Evolutionary conservation across 805 yeast species (phyloP).

Genomic region (Wickerhamiella alocasiicola): DNA sequence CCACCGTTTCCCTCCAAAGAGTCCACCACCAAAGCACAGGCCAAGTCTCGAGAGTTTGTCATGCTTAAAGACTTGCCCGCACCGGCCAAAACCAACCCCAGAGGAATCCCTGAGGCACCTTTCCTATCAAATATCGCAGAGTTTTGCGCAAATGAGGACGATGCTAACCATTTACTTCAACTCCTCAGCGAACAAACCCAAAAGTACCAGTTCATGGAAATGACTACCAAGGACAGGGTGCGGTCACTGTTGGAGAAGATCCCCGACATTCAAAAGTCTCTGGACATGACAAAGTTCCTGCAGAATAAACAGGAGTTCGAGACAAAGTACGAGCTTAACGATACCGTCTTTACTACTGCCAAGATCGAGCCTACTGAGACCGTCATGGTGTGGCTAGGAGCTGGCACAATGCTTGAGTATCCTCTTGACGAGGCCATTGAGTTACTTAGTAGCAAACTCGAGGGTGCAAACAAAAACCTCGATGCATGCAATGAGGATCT

Average conservation of each 20-base stretch:
- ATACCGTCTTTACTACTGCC: conserved; percentile 82
- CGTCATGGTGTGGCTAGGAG: conserved; percentile 94
- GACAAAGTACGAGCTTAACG: conserved; percentile 85
- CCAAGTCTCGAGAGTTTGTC: too few relatives aligned
- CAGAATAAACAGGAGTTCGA: conserved; percentile 41
- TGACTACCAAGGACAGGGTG: conserved; percentile 32
- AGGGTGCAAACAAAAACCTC: conserved; percentile 47
- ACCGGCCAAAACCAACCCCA: conserved; percentile 45
- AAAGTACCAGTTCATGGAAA: conserved; percentile 28
- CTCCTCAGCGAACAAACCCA: conserved; percentile 78
- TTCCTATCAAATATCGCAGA: conserved; percentile 76
- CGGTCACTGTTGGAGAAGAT: conserved; percentile 48
- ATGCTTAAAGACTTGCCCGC: conserved; percentile 19
- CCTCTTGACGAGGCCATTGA: conserved; percentile 78
- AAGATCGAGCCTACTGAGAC: conserved; percentile 47
- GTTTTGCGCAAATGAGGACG: conserved; percentile 53
- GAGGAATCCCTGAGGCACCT: conserved; percentile 96
- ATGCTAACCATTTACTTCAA: conserved; percentile 55
- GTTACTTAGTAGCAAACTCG: conserved; percentile 49
- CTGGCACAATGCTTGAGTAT: conserved; percentile 93
- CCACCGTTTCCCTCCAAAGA: too few relatives aligned
- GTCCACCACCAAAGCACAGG: too few relatives aligned
- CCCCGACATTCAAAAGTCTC: conserved; percentile 86
- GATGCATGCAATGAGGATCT: conserved; percentile 65
- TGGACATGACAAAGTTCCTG: conserved; percentile 56